phyloP scores from a whole-genome alignment of 352 stramenopile genomes.

The Phytophthora quininea region DNA sequence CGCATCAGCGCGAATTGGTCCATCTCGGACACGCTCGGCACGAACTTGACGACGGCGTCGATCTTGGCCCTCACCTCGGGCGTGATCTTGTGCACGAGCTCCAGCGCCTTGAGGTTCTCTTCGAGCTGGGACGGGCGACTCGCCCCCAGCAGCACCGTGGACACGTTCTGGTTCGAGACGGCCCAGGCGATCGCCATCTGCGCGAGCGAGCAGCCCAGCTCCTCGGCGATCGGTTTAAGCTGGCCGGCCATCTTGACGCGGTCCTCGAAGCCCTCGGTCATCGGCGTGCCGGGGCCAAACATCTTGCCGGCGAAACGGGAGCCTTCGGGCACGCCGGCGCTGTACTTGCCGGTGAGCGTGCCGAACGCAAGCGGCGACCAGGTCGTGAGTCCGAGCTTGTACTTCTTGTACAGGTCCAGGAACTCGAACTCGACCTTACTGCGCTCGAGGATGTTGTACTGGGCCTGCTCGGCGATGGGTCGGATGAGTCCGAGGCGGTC shows the following conservation, averaged over 20 bases:
- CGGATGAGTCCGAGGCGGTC: constrained; percentile 42
- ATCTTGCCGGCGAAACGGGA: constrained; percentile 21
- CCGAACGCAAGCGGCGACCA: constrained; percentile 50
- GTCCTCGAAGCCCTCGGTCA: neutral
- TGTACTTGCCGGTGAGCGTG: constrained; percentile 64
- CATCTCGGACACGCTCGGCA: neutral
- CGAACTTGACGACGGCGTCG: neutral
- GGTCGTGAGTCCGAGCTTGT: constrained; percentile 54
- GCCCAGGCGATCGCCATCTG: neutral
- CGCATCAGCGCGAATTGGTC: neutral
- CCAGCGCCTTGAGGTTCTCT: neutral
- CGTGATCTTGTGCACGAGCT: neutral
- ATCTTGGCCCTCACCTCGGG: neutral
- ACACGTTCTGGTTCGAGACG: neutral
- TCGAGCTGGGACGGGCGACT: neutral
- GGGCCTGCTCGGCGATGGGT: constrained; percentile 56
- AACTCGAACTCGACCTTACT: constrained; percentile 56
- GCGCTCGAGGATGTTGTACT: constrained; percentile 67
- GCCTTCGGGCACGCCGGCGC: constrained; percentile 20
- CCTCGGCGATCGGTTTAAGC: neutral
- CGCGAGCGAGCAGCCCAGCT: neutral
- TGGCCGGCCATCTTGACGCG: neutral
- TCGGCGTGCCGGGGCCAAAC: neutral
- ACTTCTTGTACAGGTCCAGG: constrained; percentile 43
- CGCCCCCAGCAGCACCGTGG: neutral